A percentile compares a stretch with the other conserved stretches of the same genome.
Conservation (phyloP, 441 rosid genomes). For the Biscutella laevigata region DNA sequence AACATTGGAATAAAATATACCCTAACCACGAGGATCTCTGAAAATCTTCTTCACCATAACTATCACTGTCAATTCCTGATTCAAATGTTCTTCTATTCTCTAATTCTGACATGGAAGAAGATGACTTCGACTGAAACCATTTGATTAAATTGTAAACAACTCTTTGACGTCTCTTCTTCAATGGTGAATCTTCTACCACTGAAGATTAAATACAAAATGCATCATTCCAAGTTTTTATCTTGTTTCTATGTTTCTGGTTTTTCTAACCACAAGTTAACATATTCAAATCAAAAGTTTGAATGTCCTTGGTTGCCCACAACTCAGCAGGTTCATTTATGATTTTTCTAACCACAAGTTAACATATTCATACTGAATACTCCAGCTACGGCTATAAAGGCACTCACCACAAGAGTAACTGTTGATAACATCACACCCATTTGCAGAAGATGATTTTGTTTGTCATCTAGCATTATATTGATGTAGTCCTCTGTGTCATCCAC, state of each 20-base stretch:
- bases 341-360: too few relatives aligned
- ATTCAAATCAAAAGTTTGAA: too few relatives aligned
- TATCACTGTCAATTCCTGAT: constrained; percentile 25
- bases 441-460: constrained; percentile 79
- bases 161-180: constrained; percentile 31
- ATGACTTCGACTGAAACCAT: constrained; percentile 36
- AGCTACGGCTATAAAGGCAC: constrained; percentile 48
- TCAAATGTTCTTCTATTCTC: constrained; percentile 15
- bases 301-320: too few relatives aligned
- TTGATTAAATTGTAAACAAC: constrained; percentile 32
- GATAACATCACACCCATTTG: constrained; percentile 79
- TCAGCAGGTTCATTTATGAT: too few relatives aligned
- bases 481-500: constrained; percentile 85
- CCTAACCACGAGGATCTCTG: too few relatives aligned
- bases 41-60: constrained; percentile 52
- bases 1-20: too few relatives aligned
- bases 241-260: too few relatives aligned
- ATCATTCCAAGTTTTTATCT: too few relatives aligned
- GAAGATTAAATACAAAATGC: neutral
- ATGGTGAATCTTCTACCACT: constrained; percentile 32
- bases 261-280: too few relatives aligned
- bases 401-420: constrained; percentile 63
- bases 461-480: constrained; percentile 86
- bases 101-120: constrained; percentile 28
- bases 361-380: constrained; percentile 75